A percentile compares a stretch with the other conserved stretches of the same genome.
phyloP scores from a whole-genome alignment of 2,329 filamentous ascomycete species.

The Pseudogymnoascus sp. region DNA sequence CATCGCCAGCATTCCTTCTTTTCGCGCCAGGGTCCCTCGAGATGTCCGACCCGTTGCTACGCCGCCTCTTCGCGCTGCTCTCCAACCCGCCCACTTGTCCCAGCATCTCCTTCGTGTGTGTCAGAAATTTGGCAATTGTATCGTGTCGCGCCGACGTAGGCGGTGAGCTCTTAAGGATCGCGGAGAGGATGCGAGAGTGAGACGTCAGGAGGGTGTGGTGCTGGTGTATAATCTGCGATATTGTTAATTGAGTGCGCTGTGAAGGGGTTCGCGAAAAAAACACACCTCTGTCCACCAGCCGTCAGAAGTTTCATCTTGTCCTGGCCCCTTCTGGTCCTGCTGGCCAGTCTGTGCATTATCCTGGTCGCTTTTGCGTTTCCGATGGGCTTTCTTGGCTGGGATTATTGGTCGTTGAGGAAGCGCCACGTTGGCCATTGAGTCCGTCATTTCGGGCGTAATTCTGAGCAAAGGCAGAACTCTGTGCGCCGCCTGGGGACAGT shows the following conservation, averaged over 20 bases:
- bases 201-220: neutral
- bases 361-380: slow-evolving; percentile 5
- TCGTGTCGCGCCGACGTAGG: neutral
- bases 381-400: neutral
- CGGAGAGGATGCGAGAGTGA: neutral
- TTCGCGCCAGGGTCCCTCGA: neutral
- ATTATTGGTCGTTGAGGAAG: slow-evolving; percentile 2
- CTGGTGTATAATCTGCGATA: slow-evolving; percentile 5
- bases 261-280: neutral
- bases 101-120: neutral
- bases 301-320: neutral
- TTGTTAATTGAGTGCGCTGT: neutral
- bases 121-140: neutral
- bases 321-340: neutral
- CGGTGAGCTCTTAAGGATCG: neutral
- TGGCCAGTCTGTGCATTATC: slow-evolving; percentile 5
- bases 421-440: neutral
- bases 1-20: neutral
- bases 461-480: neutral
- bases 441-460: neutral
- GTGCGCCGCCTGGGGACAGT: neutral
- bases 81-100: neutral
- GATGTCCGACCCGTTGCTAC: neutral
- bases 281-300: slow-evolving; percentile 4
- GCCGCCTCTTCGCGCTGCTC: neutral